These are phyloP conservation scores for Trypanosoma theileri DNA, from an alignment of 208 protist genomes.

Conservation along the genomic window DNA sequence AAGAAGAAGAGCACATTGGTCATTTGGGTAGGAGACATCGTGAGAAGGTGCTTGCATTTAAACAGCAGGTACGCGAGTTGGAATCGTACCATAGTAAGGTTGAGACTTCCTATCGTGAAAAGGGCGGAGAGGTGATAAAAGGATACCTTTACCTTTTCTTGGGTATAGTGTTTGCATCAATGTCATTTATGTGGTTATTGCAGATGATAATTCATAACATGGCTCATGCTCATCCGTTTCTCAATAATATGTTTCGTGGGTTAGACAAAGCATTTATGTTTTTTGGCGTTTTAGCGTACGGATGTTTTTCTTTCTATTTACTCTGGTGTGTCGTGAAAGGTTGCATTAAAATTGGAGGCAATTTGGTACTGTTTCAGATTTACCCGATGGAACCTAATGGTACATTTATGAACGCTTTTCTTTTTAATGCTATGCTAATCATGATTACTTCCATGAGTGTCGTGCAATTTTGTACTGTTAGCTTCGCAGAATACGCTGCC, in stretches of 20 bases:
- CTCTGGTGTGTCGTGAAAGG: conserved; percentile 87
- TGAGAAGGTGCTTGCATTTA: conserved; percentile 62
- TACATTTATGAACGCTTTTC: conserved; percentile 94
- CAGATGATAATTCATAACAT: conserved; percentile 88
- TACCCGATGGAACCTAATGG: conserved; percentile 75
- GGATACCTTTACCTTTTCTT: conserved; percentile 42
- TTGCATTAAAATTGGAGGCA: conserved; percentile 80
- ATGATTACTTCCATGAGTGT: conserved; percentile 87
- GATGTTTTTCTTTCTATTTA: conserved; percentile 87
- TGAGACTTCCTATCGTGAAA: conserved; percentile 73
- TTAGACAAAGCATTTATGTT: conserved; percentile 79
- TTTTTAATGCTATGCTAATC: conserved; percentile 93
- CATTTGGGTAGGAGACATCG: conserved; percentile 39
- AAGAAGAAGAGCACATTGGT: conserved; percentile 34
- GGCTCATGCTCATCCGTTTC: conserved; percentile 54
- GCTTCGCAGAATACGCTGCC: conserved; percentile 77
- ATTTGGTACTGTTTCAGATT: conserved; percentile 63
- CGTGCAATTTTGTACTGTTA: conserved; percentile 86
- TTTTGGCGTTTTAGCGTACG: conserved; percentile 86
- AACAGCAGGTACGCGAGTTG: conserved; percentile 73
- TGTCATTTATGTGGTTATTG: conserved; percentile 82
- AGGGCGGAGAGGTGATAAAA: conserved; percentile 56
- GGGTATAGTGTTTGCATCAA: conserved; percentile 39
- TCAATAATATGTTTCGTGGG: conserved; percentile 70
- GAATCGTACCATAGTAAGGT: conserved; percentile 67